Evolutionary conservation across 768 basidiomycete genomes (phyloP), one percentile per base, ranked within the genome.

Genomic region (Termitomyces sp.): DNA sequence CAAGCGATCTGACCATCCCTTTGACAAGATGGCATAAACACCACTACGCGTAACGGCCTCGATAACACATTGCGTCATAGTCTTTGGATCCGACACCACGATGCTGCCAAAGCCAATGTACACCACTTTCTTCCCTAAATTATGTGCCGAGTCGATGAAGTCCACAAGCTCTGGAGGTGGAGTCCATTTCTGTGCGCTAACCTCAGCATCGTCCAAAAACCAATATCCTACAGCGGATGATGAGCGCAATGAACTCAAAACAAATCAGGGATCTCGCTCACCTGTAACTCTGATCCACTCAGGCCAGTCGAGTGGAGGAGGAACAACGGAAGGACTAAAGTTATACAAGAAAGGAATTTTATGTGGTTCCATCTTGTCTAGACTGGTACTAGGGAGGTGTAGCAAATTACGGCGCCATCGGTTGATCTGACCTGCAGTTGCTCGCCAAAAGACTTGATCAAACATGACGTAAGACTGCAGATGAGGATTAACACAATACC

Each of bases 61-160:
- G 40, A 96, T 79, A 46, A 99, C 89, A 64, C 84, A 91, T 39
- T 84, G 84, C 0, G 97, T 98, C 90, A 99, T 94, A 38, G 82
- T 81, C 65, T 83, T 88, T 3, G 96, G 95, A 69, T 99, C 94
- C 22, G 94, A 88, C 43, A 99, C 95, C 53, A 99, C 93, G 58
- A 98, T 96, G 54, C 93, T 95, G 32, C 95, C 95, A 65, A 98
- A 98, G 32, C 96, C 96, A 66, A 99, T 93, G 72, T 98, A 99
- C 9, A 98, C 93, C 35, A 99, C 78, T 72, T 94, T 97, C 81
- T 91, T 94, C 52, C 83, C 83, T 22, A 76, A 72, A 35, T 76
- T 74, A 61, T 83, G 88, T 10, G 96, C 93, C 27, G 76, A 75
- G 46, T 90, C 83, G 53, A 99, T 92, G 65, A 97, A 99, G 38